A percentile compares a stretch with the other conserved stretches of the same genome.
These are phyloP conservation scores for Leishmania martiniquensis DNA, from an alignment of 208 protist genomes.

Conservation along the genomic window DNA sequence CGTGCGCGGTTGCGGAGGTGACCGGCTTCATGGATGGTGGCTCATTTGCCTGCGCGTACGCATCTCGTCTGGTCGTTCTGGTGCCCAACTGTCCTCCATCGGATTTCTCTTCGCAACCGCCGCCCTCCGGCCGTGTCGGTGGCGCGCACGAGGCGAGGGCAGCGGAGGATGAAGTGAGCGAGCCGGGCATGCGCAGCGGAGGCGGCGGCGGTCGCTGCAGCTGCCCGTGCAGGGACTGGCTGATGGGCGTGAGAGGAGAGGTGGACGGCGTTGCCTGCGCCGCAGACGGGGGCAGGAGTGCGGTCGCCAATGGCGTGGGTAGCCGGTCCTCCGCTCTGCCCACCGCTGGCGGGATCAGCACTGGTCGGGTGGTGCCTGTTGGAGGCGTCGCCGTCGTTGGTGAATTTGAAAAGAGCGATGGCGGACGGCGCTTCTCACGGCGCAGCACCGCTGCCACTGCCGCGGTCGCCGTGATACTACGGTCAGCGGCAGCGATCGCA, in stretches of 20 bases:
- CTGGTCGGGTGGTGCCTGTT: not conserved
- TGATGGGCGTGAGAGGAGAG: not conserved
- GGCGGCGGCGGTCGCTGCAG: not conserved
- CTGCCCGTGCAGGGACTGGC: not conserved
- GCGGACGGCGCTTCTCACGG: slow-evolving; percentile 6
- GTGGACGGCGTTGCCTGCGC: not conserved
- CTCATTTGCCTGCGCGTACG: not conserved
- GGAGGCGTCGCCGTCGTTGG: not conserved
- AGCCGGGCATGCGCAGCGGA: not conserved
- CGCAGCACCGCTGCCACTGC: not conserved
- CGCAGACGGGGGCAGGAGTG: not conserved
- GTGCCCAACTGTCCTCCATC: not conserved
- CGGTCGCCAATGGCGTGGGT: not conserved
- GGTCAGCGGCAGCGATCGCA: not conserved
- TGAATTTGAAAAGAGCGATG: slow-evolving; percentile 6
- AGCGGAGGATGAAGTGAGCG: not conserved
- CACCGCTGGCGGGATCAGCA: not conserved
- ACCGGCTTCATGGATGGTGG: not conserved
- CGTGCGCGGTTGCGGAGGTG: not conserved
- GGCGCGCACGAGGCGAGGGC: not conserved
- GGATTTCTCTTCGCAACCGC: not conserved
- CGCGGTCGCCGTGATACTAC: not conserved
- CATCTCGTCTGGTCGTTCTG: not conserved
- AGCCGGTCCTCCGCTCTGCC: not conserved
- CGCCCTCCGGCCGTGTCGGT: not conserved